phyloP scores from a whole-genome alignment of 805 yeast genomes.

The Kuraishia cidri region DNA sequence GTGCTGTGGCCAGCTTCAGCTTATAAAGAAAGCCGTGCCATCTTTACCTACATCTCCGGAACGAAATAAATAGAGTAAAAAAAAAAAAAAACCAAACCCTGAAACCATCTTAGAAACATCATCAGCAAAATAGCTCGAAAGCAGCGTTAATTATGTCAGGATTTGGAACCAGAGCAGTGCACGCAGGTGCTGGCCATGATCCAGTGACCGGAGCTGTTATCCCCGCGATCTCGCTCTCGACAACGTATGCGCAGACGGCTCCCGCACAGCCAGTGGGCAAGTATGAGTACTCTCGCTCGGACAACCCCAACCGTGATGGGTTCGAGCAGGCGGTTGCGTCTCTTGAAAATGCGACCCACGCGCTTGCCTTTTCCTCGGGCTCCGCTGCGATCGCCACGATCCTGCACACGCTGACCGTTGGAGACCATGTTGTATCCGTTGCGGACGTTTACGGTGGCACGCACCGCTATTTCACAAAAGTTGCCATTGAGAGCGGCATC shows the following conservation, averaged over 20 bases:
- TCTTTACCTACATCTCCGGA: too few species aligned
- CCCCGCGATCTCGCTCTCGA: slow-evolving; percentile 73
- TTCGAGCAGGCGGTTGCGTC: slow-evolving; percentile 75
- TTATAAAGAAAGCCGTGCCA: too few species aligned
- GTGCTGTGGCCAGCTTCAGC: too few species aligned
- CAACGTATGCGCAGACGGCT: slow-evolving; percentile 75
- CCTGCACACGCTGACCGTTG: slow-evolving; percentile 63
- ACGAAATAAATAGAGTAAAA: too few species aligned
- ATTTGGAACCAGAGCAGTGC: slow-evolving; percentile 79
- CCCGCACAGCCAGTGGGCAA: slow-evolving; percentile 73
- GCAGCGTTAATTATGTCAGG: slow-evolving; percentile 20
- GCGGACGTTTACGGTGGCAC: slow-evolving; percentile 92
- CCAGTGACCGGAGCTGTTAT: slow-evolving; percentile 80
- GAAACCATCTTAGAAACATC: too few species aligned
- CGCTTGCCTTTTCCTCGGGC: slow-evolving; percentile 78
- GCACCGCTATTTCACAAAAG: slow-evolving; percentile 82
- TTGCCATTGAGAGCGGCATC: slow-evolving; percentile 74
- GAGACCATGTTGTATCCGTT: slow-evolving; percentile 67
- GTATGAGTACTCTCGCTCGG: slow-evolving; percentile 79
- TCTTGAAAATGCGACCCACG: slow-evolving; percentile 67
- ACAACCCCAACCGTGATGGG: slow-evolving; percentile 80
- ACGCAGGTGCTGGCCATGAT: slow-evolving; percentile 70
- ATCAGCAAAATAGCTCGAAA: too few species aligned
- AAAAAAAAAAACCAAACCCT: neutral
- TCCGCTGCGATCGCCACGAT: slow-evolving; percentile 77